phyloP scores from a whole-genome alignment of 495 filamentous ascomycete species.

The Xylaria palmicola region DNA sequence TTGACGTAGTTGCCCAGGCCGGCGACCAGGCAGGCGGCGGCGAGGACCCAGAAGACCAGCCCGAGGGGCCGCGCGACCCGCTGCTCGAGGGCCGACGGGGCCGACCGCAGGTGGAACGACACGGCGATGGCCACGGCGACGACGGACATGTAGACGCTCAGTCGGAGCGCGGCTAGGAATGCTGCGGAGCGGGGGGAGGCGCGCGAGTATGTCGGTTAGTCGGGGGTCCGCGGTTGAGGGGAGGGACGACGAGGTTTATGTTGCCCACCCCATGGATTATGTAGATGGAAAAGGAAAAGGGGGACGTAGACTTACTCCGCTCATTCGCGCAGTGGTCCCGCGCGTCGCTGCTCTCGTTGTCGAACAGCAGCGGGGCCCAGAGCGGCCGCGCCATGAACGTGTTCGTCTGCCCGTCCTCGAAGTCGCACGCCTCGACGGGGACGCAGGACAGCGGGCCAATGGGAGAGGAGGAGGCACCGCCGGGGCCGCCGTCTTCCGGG shows the following conservation, averaged over 20 bases:
- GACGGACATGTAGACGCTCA: slow-evolving; percentile 86
- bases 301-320: slow-evolving; percentile 52
- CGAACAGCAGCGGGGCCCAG: slow-evolving; percentile 79
- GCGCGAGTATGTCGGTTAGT: neutral
- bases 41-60: slow-evolving; percentile 81
- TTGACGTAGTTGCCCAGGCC: slow-evolving; percentile 86
- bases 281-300: no score
- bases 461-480: slow-evolving; percentile 6
- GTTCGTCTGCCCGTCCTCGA: slow-evolving; percentile 34
- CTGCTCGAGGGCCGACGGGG: slow-evolving; percentile 68
- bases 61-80: slow-evolving; percentile 81
- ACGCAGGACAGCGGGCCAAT: slow-evolving; percentile 18
- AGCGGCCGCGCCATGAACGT: slow-evolving; percentile 68
- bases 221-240: neutral
- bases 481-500: slow-evolving; percentile 17
- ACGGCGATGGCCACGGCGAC: slow-evolving; percentile 87
- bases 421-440: slow-evolving; percentile 20
- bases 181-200: no score
- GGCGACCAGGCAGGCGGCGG: slow-evolving; percentile 68
- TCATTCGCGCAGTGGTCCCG: slow-evolving; percentile 80
- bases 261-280: no score
- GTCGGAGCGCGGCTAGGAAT: slow-evolving; percentile 92
- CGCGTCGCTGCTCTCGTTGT: slow-evolving; percentile 84
- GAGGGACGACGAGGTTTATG: no score
- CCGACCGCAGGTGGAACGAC: slow-evolving; percentile 82